Conservation (phyloP, 805 yeast genomes). For the Candida pseudoglaebosa region DNA sequence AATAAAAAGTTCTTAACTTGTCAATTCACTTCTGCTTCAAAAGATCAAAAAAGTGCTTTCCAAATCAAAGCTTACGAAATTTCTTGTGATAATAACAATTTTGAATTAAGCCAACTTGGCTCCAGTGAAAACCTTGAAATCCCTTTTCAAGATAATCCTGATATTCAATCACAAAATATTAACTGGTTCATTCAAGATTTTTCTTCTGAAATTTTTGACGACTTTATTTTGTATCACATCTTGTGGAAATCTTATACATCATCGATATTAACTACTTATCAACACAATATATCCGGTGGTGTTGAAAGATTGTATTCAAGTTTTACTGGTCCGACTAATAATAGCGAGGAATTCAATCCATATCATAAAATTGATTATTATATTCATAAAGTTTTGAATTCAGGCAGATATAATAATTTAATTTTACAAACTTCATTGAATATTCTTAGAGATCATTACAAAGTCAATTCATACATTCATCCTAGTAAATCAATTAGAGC, state of each 20-base stretch:
- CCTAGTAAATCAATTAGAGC: constrained; percentile 19
- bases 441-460: constrained; percentile 43
- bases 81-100: constrained; percentile 1
- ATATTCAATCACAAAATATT: constrained; percentile 16
- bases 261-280: constrained; percentile 37
- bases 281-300: constrained; percentile 13
- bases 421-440: constrained; percentile 51
- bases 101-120: constrained; percentile 8
- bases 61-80: constrained; percentile 23
- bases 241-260: constrained; percentile 66
- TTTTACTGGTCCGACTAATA: constrained; percentile 9
- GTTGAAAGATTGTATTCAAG: constrained; percentile 4
- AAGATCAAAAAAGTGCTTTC: constrained; percentile 15
- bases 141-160: constrained; percentile 7
- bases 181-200: constrained; percentile 49
- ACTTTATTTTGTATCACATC: constrained; percentile 24
- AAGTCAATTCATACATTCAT: constrained; percentile 4
- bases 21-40: constrained; percentile 14
- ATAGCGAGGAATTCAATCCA: constrained; percentile 19
- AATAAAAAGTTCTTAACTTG: constrained; percentile 13
- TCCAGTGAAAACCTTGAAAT: constrained; percentile 17
- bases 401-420: constrained; percentile 44
- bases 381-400: constrained; percentile 43
- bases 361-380: constrained; percentile 35
- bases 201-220: constrained; percentile 4